Conservation (phyloP, 225 moss, liverwort and hornwort species). For the Polytrichum commune region DNA sequence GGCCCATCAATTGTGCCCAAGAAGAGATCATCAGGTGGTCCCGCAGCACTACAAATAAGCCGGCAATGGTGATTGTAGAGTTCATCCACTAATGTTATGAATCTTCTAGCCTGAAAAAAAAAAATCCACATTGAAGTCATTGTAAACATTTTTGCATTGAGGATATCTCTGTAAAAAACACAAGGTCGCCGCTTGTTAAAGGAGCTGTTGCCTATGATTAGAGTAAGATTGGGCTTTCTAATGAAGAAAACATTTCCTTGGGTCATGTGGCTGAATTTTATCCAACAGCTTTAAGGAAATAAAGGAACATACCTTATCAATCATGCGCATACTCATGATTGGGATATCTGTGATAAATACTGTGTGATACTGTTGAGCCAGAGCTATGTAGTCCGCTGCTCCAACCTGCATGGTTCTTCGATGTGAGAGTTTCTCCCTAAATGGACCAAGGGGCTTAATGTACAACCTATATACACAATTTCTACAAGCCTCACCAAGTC, state of each 20-base stretch:
- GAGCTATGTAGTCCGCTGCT: constrained; percentile 89
- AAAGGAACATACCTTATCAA: constrained; percentile 64
- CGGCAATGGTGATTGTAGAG: constrained; percentile 92
- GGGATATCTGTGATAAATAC: constrained; percentile 78
- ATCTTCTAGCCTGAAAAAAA: constrained; percentile 71
- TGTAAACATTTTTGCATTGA: too few relatives aligned
- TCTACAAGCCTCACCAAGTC: too few relatives aligned
- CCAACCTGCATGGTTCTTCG: constrained; percentile 59
- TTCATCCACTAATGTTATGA: constrained; percentile 92
- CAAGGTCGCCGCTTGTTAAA: too few relatives aligned
- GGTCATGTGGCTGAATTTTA: too few relatives aligned
- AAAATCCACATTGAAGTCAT: constrained; percentile 12
- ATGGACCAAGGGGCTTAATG: too few relatives aligned
- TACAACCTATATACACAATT: too few relatives aligned
- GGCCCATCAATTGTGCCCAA: constrained; percentile 78
- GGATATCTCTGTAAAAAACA: too few relatives aligned
- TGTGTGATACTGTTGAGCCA: constrained; percentile 83
- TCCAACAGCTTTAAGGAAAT: too few relatives aligned
- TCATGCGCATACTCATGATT: constrained; percentile 81
- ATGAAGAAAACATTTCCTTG: too few relatives aligned
- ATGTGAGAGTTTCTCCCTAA: too few relatives aligned
- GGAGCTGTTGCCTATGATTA: too few relatives aligned
- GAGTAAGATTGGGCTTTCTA: too few relatives aligned
- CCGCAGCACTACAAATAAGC: constrained; percentile 83
- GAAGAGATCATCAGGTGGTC: constrained; percentile 83